Percentiles rank a stretch among this genome's conserved stretches.
phyloP scores from a whole-genome alignment of 768 basidiomycete genomes.

The Trametes cubensis region DNA sequence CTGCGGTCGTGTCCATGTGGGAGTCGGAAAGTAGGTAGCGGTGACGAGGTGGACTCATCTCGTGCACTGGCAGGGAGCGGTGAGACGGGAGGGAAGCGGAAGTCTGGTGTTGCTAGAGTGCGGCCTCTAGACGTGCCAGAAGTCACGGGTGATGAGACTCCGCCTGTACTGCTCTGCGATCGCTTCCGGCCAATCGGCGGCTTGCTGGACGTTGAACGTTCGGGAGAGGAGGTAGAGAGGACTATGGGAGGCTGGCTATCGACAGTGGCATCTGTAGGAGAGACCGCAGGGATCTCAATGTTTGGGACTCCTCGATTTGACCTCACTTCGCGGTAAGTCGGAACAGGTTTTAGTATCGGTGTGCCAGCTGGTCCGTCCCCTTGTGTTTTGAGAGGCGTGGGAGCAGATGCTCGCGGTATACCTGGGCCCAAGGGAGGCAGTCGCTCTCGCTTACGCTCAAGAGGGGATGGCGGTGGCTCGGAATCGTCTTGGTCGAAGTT shows the following conservation, averaged over 20 bases:
- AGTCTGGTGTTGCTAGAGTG: constrained; percentile 35
- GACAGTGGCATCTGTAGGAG: constrained; percentile 18
- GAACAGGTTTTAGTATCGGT: constrained; percentile 8
- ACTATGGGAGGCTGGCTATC: constrained; percentile 31
- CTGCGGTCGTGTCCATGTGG: constrained; percentile 27
- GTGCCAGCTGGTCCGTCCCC: neutral
- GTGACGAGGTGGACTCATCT: constrained; percentile 5
- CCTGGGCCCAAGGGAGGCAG: constrained; percentile 32
- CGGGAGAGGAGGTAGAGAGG: constrained; percentile 33
- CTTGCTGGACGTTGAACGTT: constrained; percentile 26
- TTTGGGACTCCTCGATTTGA: constrained; percentile 39
- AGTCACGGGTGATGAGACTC: constrained; percentile 37
- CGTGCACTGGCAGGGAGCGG: constrained; percentile 6
- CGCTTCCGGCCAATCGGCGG: constrained; percentile 44
- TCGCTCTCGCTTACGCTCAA: constrained; percentile 23
- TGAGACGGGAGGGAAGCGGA: constrained; percentile 40
- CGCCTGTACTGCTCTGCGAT: constrained; percentile 46
- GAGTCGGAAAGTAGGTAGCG: constrained; percentile 23
- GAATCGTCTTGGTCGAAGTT: constrained; percentile 25
- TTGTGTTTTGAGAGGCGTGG: constrained; percentile 1
- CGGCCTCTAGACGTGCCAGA: constrained; percentile 17
- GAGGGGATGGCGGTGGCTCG: constrained; percentile 30
- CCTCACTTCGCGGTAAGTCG: constrained; percentile 36
- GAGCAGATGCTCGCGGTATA: constrained; percentile 25
- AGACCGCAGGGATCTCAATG: constrained; percentile 42